These are phyloP conservation scores for Ceratocystis colombiana DNA, from an alignment of 2,329 filamentous ascomycete genomes.

Conservation along the genomic window DNA sequence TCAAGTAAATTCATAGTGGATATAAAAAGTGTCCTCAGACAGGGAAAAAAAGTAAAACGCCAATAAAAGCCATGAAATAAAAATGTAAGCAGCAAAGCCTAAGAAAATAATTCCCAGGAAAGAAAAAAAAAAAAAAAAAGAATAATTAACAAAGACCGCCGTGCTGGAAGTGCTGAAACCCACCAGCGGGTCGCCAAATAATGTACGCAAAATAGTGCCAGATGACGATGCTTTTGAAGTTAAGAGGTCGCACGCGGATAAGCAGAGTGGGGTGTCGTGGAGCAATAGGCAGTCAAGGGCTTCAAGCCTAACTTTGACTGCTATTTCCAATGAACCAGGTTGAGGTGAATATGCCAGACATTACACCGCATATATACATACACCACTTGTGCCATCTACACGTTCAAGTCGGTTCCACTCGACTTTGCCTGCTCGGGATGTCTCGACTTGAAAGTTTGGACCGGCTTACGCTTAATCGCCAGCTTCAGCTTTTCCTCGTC, in stretches of 20 bases:
- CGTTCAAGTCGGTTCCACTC: slow-evolving; percentile 20
- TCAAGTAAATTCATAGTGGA: slow-evolving; percentile 10
- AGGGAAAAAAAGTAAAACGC: background rate
- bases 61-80: background rate
- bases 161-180: slow-evolving; percentile 7
- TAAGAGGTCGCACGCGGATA: background rate
- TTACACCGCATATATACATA: background rate
- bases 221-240: background rate
- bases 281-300: background rate
- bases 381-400: slow-evolving; percentile 6
- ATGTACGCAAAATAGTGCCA: slow-evolving; percentile 4
- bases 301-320: background rate
- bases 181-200: background rate
- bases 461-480: slow-evolving; percentile 36
- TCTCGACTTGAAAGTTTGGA: slow-evolving; percentile 30
- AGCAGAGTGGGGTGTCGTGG: background rate
- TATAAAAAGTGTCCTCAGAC: background rate
- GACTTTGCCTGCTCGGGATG: slow-evolving; percentile 20
- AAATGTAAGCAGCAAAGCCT: background rate
- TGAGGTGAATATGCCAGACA: slow-evolving; percentile 7
- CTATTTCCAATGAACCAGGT: background rate
- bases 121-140: background rate
- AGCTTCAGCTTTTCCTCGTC: slow-evolving; percentile 36
- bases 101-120: background rate
- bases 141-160: background rate